Evolutionary conservation across 73 alveolate genomes (phyloP).

Genomic region (Effrenium voratum): DNA sequence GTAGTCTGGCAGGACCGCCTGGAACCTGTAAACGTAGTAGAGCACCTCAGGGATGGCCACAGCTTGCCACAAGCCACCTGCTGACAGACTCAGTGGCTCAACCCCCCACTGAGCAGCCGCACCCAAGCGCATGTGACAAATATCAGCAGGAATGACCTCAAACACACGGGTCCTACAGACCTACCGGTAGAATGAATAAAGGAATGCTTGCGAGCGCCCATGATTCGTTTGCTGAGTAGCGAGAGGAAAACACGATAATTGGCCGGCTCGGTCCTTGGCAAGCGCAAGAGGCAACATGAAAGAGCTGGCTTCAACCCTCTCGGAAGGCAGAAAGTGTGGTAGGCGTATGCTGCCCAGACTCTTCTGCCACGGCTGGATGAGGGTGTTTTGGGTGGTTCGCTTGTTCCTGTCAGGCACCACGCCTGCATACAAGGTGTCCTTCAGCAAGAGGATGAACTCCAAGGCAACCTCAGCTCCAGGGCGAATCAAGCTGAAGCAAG

Average conservation of each 20-base stretch:
- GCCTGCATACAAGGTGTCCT: conserved; percentile 82
- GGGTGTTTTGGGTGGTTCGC: conserved; percentile 60
- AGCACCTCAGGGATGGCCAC: conserved; percentile 60
- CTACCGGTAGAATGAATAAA: neutral
- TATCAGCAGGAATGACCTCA: conserved; percentile 70
- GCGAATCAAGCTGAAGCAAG: neutral
- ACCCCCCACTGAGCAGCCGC: neutral
- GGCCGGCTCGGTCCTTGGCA: conserved; percentile 68
- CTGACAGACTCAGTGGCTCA: neutral
- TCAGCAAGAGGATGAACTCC: conserved; percentile 73
- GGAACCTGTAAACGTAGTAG: conserved; percentile 72
- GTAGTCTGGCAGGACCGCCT: conserved; percentile 78
- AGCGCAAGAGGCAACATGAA: neutral
- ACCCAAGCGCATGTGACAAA: conserved; percentile 64
- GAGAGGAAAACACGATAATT: conserved; percentile 85
- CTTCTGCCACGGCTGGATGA: conserved; percentile 91
- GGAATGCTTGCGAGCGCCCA: neutral
- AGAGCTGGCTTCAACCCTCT: neutral
- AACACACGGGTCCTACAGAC: too few relatives aligned
- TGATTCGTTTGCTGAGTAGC: neutral
- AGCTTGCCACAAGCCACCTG: too few relatives aligned
- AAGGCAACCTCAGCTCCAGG: conserved; percentile 39
- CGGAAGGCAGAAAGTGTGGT: neutral
- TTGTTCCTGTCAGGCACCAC: conserved; percentile 91
- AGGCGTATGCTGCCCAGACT: conserved; percentile 7